Evolutionary conservation across 371 early-diverging fungal genomes (phyloP).

Genomic region (Haplosporangium sp.): DNA sequence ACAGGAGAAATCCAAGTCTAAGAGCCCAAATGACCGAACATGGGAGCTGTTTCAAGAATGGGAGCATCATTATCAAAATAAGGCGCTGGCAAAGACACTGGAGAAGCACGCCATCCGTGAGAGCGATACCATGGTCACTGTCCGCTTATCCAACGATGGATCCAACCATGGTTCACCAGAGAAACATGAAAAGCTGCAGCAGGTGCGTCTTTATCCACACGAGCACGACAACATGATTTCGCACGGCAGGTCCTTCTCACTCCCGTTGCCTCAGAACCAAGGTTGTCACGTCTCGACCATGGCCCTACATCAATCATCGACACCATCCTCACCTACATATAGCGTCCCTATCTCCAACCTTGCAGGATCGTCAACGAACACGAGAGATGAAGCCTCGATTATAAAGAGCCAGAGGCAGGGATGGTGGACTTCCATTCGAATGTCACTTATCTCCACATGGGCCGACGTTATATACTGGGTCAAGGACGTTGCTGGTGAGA

Average conservation of each 20-base stretch:
- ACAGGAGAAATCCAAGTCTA: not conserved
- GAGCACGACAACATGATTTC: conserved; percentile 1
- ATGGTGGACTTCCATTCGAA: conserved; percentile 14
- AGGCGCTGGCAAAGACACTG: conserved; percentile 21
- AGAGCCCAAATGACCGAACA: conserved; percentile 30
- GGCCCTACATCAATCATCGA: conserved; percentile 41
- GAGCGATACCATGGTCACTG: conserved; percentile 48
- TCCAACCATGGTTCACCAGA: conserved; percentile 20
- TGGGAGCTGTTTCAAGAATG: conserved; percentile 34
- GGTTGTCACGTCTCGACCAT: conserved; percentile 36
- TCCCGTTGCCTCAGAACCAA: not conserved
- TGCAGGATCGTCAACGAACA: conserved; percentile 22
- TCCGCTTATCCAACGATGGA: conserved; percentile 30
- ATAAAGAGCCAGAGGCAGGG: conserved; percentile 8
- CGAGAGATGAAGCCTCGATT: not conserved
- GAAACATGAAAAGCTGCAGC: conserved; percentile 4
- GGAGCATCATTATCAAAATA: conserved; percentile 32
- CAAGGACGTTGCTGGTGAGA: conserved; percentile 40
- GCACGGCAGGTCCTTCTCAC: not conserved
- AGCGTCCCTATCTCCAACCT: conserved; percentile 39
- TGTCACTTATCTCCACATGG: conserved; percentile 35
- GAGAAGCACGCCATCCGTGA: conserved; percentile 41
- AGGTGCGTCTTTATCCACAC: not conserved
- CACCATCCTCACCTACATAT: conserved; percentile 37
- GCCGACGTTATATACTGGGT: conserved; percentile 32